Conservation (phyloP, 2,329 filamentous ascomycete species). For the Epicoccum nigrum region DNA sequence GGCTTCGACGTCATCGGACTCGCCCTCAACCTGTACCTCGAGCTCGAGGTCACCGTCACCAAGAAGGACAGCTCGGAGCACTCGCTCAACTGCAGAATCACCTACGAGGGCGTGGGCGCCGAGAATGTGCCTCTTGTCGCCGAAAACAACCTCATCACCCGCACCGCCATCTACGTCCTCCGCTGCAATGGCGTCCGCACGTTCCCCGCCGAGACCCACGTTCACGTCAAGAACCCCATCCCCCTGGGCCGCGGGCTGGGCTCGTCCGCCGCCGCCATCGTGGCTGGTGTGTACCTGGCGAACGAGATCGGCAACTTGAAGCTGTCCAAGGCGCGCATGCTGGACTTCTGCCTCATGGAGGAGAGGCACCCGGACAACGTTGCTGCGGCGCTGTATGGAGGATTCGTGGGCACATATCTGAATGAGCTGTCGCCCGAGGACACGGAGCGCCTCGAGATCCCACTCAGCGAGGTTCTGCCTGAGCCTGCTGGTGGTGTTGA, state of each 20-base stretch:
- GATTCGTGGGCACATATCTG: conserved; percentile 95
- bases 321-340: conserved; percentile 78
- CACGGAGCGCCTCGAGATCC: conserved; percentile 88
- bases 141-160: conserved; percentile 88
- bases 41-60: conserved; percentile 79
- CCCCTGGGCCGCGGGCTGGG: conserved; percentile 90
- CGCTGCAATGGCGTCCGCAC: conserved; percentile 85
- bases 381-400: conserved; percentile 91
- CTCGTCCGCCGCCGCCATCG: conserved; percentile 94
- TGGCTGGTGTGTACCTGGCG: conserved; percentile 90
- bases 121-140: conserved; percentile 83
- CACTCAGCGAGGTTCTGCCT: conserved; percentile 89
- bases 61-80: conserved; percentile 57
- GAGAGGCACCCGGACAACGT: conserved; percentile 65
- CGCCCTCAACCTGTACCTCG: conserved; percentile 90
- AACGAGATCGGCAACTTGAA: conserved; percentile 85
- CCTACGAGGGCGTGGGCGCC: conserved; percentile 83
- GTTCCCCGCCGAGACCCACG: conserved; percentile 82
- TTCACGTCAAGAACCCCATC: conserved; percentile 96
- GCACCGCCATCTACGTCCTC: conserved; percentile 91
- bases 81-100: conserved; percentile 84
- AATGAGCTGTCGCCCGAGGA: conserved; percentile 91
- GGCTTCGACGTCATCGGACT: conserved; percentile 98
- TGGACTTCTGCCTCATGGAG: conserved; percentile 98
- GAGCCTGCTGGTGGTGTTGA: conserved; percentile 89